A percentile compares a stretch with the other conserved stretches of the same genome.
phyloP scores from a whole-genome alignment of 2,329 filamentous ascomycete species.

The Monosporascus sp. region DNA sequence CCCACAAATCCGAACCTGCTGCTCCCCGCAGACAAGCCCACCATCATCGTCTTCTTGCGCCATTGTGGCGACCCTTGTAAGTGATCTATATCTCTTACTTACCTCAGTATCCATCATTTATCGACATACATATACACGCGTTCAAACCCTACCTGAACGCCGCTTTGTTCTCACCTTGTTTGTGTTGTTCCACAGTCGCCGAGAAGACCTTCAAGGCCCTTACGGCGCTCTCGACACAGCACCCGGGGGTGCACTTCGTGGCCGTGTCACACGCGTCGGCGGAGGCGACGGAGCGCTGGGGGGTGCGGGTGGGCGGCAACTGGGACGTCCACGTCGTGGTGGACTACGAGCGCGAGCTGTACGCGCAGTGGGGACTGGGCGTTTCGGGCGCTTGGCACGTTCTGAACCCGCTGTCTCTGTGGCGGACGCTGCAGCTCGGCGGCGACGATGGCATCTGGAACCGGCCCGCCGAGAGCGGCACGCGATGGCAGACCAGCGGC shows the following conservation, averaged over 20 bases:
- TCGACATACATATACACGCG: neutral
- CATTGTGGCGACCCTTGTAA: constrained; percentile 72
- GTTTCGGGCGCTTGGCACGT: constrained; percentile 57
- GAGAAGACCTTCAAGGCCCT: constrained; percentile 59
- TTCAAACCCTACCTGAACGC: neutral
- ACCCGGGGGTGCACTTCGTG: constrained; percentile 49
- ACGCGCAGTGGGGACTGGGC: constrained; percentile 62
- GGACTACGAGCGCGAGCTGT: constrained; percentile 54
- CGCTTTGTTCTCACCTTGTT: neutral
- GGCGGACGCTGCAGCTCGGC: constrained; percentile 51
- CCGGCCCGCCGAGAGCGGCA: constrained; percentile 58
- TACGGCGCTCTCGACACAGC: constrained; percentile 42
- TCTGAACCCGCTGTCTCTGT: constrained; percentile 52
- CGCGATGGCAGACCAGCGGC: constrained; percentile 62
- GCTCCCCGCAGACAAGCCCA: constrained; percentile 50
- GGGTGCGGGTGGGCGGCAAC: constrained; percentile 49
- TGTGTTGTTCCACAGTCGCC: constrained; percentile 43
- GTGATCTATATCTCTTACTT: constrained; percentile 16
- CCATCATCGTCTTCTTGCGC: constrained; percentile 61
- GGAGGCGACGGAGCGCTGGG: constrained; percentile 51
- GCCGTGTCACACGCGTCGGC: constrained; percentile 56
- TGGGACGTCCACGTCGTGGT: constrained; percentile 54
- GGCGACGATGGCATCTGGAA: constrained; percentile 62
- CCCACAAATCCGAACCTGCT: constrained; percentile 47
- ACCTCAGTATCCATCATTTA: neutral